These are phyloP conservation scores for Fusarium pininemorale DNA, from an alignment of 2,329 filamentous ascomycete species.

Conservation along the genomic window DNA sequence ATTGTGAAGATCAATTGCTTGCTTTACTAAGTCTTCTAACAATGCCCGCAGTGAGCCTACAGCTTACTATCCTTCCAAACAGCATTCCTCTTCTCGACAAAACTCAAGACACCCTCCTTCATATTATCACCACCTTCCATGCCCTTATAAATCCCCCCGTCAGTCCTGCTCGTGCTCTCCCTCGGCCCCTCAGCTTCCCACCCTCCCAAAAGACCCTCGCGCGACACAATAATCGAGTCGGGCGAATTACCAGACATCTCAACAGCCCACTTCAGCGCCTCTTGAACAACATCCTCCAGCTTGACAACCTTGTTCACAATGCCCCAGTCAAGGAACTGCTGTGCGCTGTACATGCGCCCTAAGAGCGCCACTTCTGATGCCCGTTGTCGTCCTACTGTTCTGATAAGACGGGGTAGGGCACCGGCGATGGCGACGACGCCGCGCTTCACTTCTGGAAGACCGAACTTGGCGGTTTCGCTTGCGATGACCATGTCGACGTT, in stretches of 20 bases:
- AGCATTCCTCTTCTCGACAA: conserved; percentile 78
- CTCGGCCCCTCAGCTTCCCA: conserved; percentile 76
- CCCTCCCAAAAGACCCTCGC: conserved; percentile 75
- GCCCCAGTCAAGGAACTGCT: conserved; percentile 71
- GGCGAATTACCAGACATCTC: conserved; percentile 74
- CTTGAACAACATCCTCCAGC: conserved; percentile 58
- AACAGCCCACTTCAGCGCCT: conserved; percentile 69
- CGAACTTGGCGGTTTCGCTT: conserved; percentile 63
- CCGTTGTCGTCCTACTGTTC: conserved; percentile 71
- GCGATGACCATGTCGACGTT: conserved; percentile 78
- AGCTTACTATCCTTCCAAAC: conserved; percentile 73
- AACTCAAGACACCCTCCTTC: conserved; percentile 76
- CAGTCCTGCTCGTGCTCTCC: conserved; percentile 66
- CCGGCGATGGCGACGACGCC: conserved; percentile 77
- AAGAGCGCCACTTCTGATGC: conserved; percentile 77
- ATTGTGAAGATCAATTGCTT: background rate
- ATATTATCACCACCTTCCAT: conserved; percentile 77
- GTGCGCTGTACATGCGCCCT: conserved; percentile 67
- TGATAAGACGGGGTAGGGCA: conserved; percentile 70
- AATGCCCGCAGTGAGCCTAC: conserved; percentile 45
- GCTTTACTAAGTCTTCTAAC: background rate
- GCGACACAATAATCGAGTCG: conserved; percentile 78
- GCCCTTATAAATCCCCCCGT: conserved; percentile 65
- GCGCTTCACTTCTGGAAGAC: conserved; percentile 74
- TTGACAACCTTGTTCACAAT: conserved; percentile 70